Evolutionary conservation across 768 basidiomycete genomes (phyloP), one percentile per base, ranked within the genome.

Genomic region (Strobilomyces dryophilus): DNA sequence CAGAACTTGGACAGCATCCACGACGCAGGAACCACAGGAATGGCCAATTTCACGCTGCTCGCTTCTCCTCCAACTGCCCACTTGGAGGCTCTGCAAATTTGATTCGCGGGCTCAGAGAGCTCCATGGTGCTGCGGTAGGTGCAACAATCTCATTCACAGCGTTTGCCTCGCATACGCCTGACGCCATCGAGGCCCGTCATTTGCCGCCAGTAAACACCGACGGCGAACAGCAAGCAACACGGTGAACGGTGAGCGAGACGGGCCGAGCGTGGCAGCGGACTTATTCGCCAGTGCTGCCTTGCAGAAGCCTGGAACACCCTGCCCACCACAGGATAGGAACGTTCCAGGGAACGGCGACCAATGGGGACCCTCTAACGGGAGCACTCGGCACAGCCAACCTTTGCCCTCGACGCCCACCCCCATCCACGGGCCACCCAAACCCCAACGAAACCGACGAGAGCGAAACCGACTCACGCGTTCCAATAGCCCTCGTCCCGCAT

Each of bases 401-500:
- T n/a, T 32, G 29, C 4, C 6, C 7, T n/a, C n/a, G n/a, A n/a
- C n/a, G n/a, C 9, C 29, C 6, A 29, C 29, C 5, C 29, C 34
- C 39, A 41, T 35, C 51, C 46, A 11, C 27, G 11, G 24, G 24
- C 24, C 18, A 31, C 49, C 53, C 50, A 41, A 44, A 42, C n/a
- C n/a, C 44, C 29, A 18, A 27, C 14, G 4, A 8, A 37, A 32
- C 27, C 17, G 12, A 20, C 27, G 9, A 26, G 24, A 42, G 18
- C 35, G 32, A 47, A 31, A 24, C 24, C 12, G 32, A 68, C 79
- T 56, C 57, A 84, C 78, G 83, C 68, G 59, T 86, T 86, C 86
- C 87, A 87, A 51, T 78, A 87, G 0, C 82, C 83, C 43, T 79
- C 74, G 9, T 78, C 74, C 6, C 80, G 74, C 65, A 80, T 78